Base-by-base conservation (phyloP, 2,329 filamentous ascomycete species). In the Kalmusia sp. region DNA sequence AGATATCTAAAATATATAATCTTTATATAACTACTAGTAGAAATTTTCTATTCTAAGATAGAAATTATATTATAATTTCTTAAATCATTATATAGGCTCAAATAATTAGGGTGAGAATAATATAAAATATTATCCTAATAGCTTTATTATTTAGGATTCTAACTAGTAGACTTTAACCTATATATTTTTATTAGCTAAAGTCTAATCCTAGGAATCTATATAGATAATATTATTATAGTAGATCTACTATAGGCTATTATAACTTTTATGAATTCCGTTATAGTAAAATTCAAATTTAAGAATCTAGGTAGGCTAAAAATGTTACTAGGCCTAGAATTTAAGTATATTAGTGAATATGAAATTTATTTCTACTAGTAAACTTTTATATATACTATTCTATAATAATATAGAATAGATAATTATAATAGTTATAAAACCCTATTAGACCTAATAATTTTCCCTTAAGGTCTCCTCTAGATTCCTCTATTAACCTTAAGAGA, bases 51-150 rank as follows among this genome's bases (percentile, higher is more conserved):
- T 28, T 12, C 28, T 41, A 7, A 15, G 21, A 8, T 37, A 43
- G 8, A 25, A 22, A 21, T 35, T 3, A 19, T 55, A n/a, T n/a
- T 55, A 11, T 7, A 4, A n/a, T n/a, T n/a, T n/a, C n/a, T n/a
- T n/a, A 41, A 41, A 21, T 47, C 52, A 2, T 37, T 65, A 11
- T 64, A 64, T 43, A 52, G 59, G 1, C 52, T 63, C 3, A 61
- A 61, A 24, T 24, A 59, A 52, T 61, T 49, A 5, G 52, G 57
- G 1, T 27, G 33, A 6, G 47, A 64, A 12, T 65, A 43, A 57
- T 55, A 54, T 19, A 11, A 44, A 27, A 37, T 59, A 3, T 44
- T 53, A 11, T 48, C 44, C 14, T 12, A 21, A 17, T 53, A 8
- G 43, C 33, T 53, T 2, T 30, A 31, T 4, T 4, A 31, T 12